Conservation (phyloP, 352 stramenopile species). For the Pythium utonaiense region DNA sequence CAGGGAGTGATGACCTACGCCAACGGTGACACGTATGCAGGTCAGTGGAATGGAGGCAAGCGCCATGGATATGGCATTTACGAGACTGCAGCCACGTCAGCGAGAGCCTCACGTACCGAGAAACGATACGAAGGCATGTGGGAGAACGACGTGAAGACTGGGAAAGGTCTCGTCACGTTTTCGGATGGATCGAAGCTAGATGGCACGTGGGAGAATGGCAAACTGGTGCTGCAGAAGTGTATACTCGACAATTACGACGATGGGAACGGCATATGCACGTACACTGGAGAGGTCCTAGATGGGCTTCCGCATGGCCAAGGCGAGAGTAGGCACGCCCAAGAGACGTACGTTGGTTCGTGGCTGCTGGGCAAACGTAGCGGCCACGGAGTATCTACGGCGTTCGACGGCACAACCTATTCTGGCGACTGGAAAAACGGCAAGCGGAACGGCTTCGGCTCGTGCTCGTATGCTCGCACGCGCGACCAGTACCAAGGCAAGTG, state of each 20-base stretch:
- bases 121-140: conserved; percentile 76
- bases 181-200: conserved; percentile 43
- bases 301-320: conserved; percentile 56
- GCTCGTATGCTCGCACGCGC: conserved; percentile 45
- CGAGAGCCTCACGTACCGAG: conserved; percentile 16
- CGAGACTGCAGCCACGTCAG: conserved; percentile 15
- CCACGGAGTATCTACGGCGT: conserved; percentile 41
- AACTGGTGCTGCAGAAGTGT: conserved; percentile 12
- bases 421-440: conserved; percentile 84
- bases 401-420: conserved; percentile 78
- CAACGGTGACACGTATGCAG: conserved; percentile 46
- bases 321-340: conserved; percentile 35
- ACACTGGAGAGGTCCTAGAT: conserved; percentile 36
- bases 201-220: conserved; percentile 33
- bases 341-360: conserved; percentile 59
- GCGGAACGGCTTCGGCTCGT: conserved; percentile 80
- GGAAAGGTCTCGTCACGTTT: conserved; percentile 60
- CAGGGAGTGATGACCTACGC: conserved; percentile 51
- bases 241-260: conserved; percentile 53
- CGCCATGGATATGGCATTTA: conserved; percentile 54
- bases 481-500: conserved; percentile 84
- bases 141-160: conserved; percentile 48
- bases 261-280: conserved; percentile 43
- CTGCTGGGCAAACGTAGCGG: conserved; percentile 43
- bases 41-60: conserved; percentile 44